Percentiles rank a stretch among this genome's conserved stretches.
These are phyloP conservation scores for Spirogloea muscicola DNA, from an alignment of 139 green algal species.

Conservation along the genomic window DNA sequence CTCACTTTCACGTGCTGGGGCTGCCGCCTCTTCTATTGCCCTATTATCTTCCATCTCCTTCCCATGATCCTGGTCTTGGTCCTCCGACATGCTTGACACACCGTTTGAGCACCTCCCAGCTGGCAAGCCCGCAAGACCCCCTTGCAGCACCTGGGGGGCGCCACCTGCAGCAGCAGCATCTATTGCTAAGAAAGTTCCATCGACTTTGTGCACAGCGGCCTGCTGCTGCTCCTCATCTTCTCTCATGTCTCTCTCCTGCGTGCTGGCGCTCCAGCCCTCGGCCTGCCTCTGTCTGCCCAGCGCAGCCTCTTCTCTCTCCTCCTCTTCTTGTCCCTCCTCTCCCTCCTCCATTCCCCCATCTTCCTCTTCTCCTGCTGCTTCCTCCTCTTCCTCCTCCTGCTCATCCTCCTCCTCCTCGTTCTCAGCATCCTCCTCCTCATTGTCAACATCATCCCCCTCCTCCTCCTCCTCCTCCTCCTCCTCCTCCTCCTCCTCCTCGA, in stretches of 20 bases:
- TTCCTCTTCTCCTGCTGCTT: background rate
- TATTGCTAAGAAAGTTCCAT: background rate
- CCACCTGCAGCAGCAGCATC: background rate
- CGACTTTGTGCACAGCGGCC: background rate
- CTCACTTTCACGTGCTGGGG: no score
- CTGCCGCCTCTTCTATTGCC: no score
- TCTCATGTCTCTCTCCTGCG: background rate
- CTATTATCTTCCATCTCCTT: no score
- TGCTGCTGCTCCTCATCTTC: background rate
- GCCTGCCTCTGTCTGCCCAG: background rate
- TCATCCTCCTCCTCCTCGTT: background rate
- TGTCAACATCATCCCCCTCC: background rate
- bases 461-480: background rate
- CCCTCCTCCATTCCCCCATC: conserved; percentile 7
- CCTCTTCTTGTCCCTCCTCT: background rate
- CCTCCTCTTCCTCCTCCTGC: background rate
- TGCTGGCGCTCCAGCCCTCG: background rate
- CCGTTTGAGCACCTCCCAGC: background rate
- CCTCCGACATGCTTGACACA: no score
- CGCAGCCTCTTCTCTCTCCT: background rate
- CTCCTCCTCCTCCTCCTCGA: background rate
- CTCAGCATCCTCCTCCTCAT: background rate
- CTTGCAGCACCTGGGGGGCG: background rate
- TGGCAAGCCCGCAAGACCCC: background rate
- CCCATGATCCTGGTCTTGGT: no score